Base-by-base conservation (phyloP, 306 rosid species). In the Casuarina glauca region DNA sequence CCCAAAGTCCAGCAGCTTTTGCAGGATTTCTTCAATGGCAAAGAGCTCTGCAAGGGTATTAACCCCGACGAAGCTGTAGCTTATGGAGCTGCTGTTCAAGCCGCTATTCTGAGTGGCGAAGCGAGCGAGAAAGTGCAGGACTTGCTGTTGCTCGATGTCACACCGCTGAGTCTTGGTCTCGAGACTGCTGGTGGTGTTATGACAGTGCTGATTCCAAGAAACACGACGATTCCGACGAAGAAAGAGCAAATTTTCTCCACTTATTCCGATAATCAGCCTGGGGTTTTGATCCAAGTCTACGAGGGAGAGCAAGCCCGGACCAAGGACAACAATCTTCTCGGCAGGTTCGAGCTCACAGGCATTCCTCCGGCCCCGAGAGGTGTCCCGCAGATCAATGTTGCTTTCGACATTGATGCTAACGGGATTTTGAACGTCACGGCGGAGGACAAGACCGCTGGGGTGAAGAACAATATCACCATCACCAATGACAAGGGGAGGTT, bases 1-100 rank as follows among this genome's bases (percentile, higher is more conserved):
- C 98, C 95, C 0, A 91, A 91, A 53, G 91, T 93, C 12, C 98
- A 93, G 70, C 93, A 85, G 12, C 87, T 89, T 16, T 72, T 93
- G 53, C 94, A 86, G 77, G 98, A 91, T n/a, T 83, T 88, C 42
- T 93, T 93, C 75, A 89, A 93, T 8, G 93, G 98, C 16, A 91
- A 93, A 12, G 98, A 93, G 78, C 95, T 93, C 1, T 93, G 98
- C 57, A 93, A 89, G 73, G 91, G 97, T 19, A 91, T 93, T 6
- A 93, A 93, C 72, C 98, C 98, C 0, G 98, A 93, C 6, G 98
- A 93, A 42, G 98, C 97, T 2, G 98, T 93, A 2, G 98, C 98
- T 0, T 93, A 89, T 0, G 98, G 98, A 1, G 98, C 97, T 1
- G 93, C 97, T 1, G 98, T 93, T 9, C 98, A 93, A 55, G 98